Evolutionary conservation across 805 yeast species (phyloP).

Genomic region (Wickerhamomyces kurtzmanii): DNA sequence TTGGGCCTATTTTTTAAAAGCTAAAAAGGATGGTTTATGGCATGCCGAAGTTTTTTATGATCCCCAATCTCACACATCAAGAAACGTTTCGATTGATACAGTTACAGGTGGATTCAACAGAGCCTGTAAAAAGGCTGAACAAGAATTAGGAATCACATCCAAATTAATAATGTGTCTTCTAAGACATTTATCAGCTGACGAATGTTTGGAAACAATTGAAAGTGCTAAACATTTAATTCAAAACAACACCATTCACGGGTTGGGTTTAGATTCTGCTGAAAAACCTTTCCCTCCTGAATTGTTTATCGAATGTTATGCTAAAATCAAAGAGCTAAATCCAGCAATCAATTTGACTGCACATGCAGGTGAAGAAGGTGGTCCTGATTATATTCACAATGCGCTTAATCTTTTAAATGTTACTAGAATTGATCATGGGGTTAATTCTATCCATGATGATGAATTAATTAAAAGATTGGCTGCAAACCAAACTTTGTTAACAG

Average conservation of each 20-base stretch:
- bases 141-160: slow-evolving; percentile 51
- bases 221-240: slow-evolving; percentile 40
- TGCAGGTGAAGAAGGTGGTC: slow-evolving; percentile 86
- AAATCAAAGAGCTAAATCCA: slow-evolving; percentile 37
- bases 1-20: slow-evolving; percentile 59
- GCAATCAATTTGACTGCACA: slow-evolving; percentile 67
- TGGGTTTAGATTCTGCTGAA: slow-evolving; percentile 80
- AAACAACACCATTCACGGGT: slow-evolving; percentile 56
- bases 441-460: slow-evolving; percentile 43
- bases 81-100: slow-evolving; percentile 49
- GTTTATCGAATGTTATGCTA: slow-evolving; percentile 52
- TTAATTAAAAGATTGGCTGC: slow-evolving; percentile 49
- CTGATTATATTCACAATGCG: slow-evolving; percentile 51
- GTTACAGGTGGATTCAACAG: slow-evolving; percentile 59
- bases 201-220: slow-evolving; percentile 49
- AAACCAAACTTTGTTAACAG: slow-evolving; percentile 47
- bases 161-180: slow-evolving; percentile 75
- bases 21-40: slow-evolving; percentile 44
- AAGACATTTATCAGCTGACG: slow-evolving; percentile 59
- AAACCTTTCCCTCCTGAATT: slow-evolving; percentile 67
- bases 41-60: slow-evolving; percentile 79
- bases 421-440: slow-evolving; percentile 78
- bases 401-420: slow-evolving; percentile 50
- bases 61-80: slow-evolving; percentile 73
- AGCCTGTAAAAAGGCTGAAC: slow-evolving; percentile 56